These are phyloP conservation scores for Aspergillus sp. DNA, from an alignment of 2,329 filamentous ascomycete genomes.

Conservation along the genomic window DNA sequence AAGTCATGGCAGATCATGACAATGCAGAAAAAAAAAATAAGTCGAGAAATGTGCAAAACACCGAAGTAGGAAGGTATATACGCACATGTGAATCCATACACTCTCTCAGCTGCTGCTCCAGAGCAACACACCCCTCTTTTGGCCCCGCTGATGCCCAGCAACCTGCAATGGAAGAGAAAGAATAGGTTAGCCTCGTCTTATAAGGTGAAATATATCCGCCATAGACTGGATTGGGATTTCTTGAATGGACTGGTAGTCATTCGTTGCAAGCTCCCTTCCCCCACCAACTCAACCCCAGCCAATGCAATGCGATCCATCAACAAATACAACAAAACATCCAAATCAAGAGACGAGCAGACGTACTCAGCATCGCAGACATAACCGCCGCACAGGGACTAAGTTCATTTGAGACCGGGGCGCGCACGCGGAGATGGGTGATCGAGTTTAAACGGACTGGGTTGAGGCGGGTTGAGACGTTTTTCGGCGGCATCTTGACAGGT, in stretches of 20 bases:
- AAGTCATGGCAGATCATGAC: neutral
- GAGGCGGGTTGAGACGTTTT: conserved; percentile 44
- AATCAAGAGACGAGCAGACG: conserved; percentile 22
- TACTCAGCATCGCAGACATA: conserved; percentile 69
- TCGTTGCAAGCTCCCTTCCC: neutral
- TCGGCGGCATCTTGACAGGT: conserved; percentile 41
- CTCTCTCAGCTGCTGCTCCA: conserved; percentile 61
- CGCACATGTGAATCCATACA: conserved; percentile 80
- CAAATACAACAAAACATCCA: neutral
- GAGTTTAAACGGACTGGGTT: conserved; percentile 49
- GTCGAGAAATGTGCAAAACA: too few relatives aligned
- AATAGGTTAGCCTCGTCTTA: neutral
- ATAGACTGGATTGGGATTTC: neutral
- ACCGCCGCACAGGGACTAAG: conserved; percentile 64
- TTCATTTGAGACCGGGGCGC: conserved; percentile 62
- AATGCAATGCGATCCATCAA: conserved; percentile 24
- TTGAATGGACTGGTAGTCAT: neutral
- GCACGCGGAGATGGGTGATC: conserved; percentile 59
- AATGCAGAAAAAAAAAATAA: neutral
- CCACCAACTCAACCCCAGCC: neutral
- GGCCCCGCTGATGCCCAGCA: conserved; percentile 49
- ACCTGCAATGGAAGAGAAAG: conserved; percentile 26
- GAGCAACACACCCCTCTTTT: conserved; percentile 57
- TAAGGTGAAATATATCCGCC: neutral
- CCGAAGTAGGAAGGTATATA: conserved; percentile 22